These are phyloP conservation scores for Phytophthora quininea DNA, from an alignment of 352 stramenopile species.

Conservation along the genomic window DNA sequence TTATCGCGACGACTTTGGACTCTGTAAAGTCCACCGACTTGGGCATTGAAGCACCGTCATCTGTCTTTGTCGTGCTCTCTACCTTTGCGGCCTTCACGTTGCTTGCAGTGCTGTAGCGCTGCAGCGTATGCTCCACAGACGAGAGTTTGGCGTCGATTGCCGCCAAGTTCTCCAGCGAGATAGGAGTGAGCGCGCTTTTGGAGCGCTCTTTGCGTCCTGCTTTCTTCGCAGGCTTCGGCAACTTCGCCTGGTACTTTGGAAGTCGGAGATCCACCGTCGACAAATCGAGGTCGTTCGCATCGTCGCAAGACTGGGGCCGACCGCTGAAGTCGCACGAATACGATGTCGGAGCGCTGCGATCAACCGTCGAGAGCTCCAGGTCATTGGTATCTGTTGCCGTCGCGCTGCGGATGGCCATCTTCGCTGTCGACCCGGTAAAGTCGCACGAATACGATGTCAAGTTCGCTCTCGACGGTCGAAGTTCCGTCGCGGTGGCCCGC, in stretches of 20 bases:
- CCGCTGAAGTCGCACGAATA: slow-evolving; percentile 22
- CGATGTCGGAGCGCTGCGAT: not conserved
- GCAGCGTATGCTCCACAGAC: slow-evolving; percentile 19
- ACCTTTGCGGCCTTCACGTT: not conserved
- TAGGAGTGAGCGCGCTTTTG: slow-evolving; percentile 18
- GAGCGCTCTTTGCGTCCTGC: slow-evolving; percentile 14
- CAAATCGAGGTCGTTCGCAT: slow-evolving; percentile 6
- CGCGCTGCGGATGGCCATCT: not conserved
- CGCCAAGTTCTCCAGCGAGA: slow-evolving; percentile 23
- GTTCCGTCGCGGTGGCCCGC: too few relatives aligned
- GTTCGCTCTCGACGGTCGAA: too few relatives aligned
- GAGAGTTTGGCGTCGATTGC: slow-evolving; percentile 28
- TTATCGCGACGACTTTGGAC: not conserved
- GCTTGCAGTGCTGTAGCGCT: slow-evolving; percentile 11
- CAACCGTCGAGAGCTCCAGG: slow-evolving; percentile 6
- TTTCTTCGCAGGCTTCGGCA: slow-evolving; percentile 10
- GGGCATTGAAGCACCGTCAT: not conserved
- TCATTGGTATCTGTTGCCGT: slow-evolving; percentile 9
- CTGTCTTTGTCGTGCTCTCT: slow-evolving; percentile 1
- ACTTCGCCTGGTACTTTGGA: slow-evolving; percentile 24
- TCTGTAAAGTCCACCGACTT: not conserved
- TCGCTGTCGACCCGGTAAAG: not conserved
- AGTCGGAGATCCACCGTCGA: slow-evolving; percentile 25
- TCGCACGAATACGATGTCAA: slow-evolving; percentile 6
- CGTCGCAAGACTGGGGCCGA: too few relatives aligned